Percentiles rank a stretch among this genome's conserved stretches.
Evolutionary conservation across 116 monocot genomes (phyloP).

Genomic region (Posidonia oceanica): DNA sequence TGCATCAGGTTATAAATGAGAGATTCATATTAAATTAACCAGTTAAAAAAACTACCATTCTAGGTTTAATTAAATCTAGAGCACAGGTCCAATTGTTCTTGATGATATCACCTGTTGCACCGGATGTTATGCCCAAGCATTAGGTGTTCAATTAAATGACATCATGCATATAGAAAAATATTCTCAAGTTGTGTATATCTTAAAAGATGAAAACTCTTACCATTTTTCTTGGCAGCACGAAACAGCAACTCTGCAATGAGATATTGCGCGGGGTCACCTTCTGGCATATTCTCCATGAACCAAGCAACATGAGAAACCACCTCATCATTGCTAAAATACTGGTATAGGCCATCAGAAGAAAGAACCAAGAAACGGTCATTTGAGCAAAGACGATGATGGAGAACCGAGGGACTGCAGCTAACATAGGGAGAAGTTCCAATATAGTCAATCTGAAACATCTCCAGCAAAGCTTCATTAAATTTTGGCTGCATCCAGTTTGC

Average conservation of each 20-base stretch:
- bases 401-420: slow-evolving; percentile 73
- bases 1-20: too few species aligned
- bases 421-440: slow-evolving; percentile 68
- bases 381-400: slow-evolving; percentile 74
- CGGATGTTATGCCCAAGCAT: too few species aligned
- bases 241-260: slow-evolving; percentile 84
- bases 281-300: slow-evolving; percentile 92
- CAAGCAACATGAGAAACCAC: slow-evolving; percentile 90
- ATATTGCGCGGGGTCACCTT: slow-evolving; percentile 95
- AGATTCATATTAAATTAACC: too few species aligned
- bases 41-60: too few species aligned
- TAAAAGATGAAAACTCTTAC: slow-evolving; percentile 17
- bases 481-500: slow-evolving; percentile 36
- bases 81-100: too few species aligned
- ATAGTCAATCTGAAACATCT: slow-evolving; percentile 88
- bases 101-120: too few species aligned
- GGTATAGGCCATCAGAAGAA: slow-evolving; percentile 93
- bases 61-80: too few species aligned
- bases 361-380: slow-evolving; percentile 70
- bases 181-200: too few species aligned
- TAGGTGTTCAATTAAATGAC: too few species aligned
- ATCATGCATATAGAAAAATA: too few species aligned
- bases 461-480: slow-evolving; percentile 80
- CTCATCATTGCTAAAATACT: slow-evolving; percentile 97
- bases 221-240: slow-evolving; percentile 92